Evolutionary conservation across 257 asterid genomes (phyloP).

Genomic region (Scutellaria baicalensis): DNA sequence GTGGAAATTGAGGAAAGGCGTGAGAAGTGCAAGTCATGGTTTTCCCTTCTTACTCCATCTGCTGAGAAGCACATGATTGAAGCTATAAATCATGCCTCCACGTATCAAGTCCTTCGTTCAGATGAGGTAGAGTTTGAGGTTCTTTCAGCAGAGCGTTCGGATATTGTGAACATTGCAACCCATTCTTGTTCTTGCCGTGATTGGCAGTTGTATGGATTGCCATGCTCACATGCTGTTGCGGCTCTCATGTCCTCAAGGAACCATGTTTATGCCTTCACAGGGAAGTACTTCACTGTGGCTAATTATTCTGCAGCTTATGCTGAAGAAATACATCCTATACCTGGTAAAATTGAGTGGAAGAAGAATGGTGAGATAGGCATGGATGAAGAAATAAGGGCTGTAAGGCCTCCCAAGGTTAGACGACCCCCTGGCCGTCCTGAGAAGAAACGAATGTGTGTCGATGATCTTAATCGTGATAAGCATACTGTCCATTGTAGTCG

Average conservation of each 20-base stretch:
- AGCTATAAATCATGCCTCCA: conserved; percentile 37
- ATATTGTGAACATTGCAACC: conserved; percentile 52
- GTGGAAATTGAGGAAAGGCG: conserved; percentile 50
- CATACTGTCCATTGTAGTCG: conserved; percentile 63
- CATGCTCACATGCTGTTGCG: conserved; percentile 77
- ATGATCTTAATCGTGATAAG: conserved; percentile 63
- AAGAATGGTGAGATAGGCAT: conserved; percentile 18
- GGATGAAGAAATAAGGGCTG: conserved; percentile 30
- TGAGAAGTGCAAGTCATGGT: conserved; percentile 36
- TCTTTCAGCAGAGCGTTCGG: conserved; percentile 49
- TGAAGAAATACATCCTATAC: conserved; percentile 35
- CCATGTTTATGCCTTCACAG: conserved; percentile 45
- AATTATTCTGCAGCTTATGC: conserved; percentile 42
- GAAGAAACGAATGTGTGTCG: conserved; percentile 58
- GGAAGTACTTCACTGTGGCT: conserved; percentile 40
- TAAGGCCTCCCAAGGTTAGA: conserved; percentile 64
- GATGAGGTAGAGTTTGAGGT: conserved; percentile 76
- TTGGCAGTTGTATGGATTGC: conserved; percentile 61
- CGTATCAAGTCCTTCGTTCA: conserved; percentile 60
- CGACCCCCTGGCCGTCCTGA: conserved; percentile 79
- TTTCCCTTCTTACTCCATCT: conserved; percentile 55
- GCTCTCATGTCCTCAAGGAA: conserved; percentile 49
- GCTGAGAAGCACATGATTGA: conserved; percentile 53
- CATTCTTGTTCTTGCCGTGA: conserved; percentile 63
- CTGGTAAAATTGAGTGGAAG: conserved; percentile 50